These are phyloP conservation scores for Hypoxylon perforatum DNA, from an alignment of 495 filamentous ascomycete species.

Conservation along the genomic window DNA sequence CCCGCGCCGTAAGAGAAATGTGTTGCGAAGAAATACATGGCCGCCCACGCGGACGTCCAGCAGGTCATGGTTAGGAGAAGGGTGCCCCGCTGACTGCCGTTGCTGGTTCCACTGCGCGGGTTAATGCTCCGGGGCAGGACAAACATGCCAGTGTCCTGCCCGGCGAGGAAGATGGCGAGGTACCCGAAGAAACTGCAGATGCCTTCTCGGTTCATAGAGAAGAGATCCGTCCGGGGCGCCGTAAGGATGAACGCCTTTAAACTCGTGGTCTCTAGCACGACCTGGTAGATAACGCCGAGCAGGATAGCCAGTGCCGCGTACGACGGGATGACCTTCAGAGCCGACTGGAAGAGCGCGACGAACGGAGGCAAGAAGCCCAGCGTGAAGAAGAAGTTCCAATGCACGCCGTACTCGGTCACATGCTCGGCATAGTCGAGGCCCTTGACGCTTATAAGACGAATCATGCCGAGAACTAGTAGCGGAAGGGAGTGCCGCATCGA, in stretches of 20 bases:
- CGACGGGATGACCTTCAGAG: constrained; percentile 70
- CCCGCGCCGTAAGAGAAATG: constrained; percentile 74
- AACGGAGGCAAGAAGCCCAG: constrained; percentile 89
- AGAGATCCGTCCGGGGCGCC: constrained; percentile 77
- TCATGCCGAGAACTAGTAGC: constrained; percentile 80
- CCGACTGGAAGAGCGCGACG: constrained; percentile 83
- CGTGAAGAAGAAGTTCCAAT: constrained; percentile 99
- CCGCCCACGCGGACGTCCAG: constrained; percentile 73
- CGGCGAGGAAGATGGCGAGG: constrained; percentile 92
- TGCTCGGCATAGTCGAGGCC: constrained; percentile 96
- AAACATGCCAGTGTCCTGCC: constrained; percentile 82
- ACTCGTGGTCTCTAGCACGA: constrained; percentile 76
- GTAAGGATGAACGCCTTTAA: constrained; percentile 86
- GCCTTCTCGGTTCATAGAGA: constrained; percentile 93
- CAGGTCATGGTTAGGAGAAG: constrained; percentile 69
- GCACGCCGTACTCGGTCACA: constrained; percentile 96
- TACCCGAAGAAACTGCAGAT: constrained; percentile 94
- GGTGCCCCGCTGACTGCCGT: constrained; percentile 55
- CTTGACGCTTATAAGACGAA: constrained; percentile 89
- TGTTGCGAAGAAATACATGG: constrained; percentile 73
- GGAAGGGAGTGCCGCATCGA: constrained; percentile 85
- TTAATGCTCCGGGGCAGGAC: constrained; percentile 72
- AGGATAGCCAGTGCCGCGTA: constrained; percentile 77
- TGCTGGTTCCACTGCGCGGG: constrained; percentile 47
- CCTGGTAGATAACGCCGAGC: constrained; percentile 74